phyloP scores from a whole-genome alignment of 352 stramenopile genomes.

The Phytophthora hybrid region DNA sequence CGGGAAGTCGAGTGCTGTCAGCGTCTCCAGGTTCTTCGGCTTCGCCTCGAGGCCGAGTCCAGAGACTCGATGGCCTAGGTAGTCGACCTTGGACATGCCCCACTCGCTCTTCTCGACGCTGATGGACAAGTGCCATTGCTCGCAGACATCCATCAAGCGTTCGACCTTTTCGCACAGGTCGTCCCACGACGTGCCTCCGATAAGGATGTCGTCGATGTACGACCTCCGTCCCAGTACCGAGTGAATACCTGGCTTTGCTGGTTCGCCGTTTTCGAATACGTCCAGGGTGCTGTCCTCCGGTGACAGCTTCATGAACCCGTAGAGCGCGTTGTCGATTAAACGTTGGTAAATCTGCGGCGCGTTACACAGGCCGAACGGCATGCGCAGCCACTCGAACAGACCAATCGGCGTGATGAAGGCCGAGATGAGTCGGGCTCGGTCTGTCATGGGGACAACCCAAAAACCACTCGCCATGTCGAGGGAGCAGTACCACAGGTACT shows the following conservation, averaged over 20 bases:
- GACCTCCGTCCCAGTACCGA: too few relatives aligned
- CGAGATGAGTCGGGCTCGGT: constrained; percentile 21
- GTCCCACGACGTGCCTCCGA: too few relatives aligned
- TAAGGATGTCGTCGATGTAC: too few relatives aligned
- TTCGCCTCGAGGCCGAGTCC: neutral
- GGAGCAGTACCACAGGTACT: constrained; percentile 28
- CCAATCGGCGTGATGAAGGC: constrained; percentile 35
- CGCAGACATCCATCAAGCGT: constrained; percentile 11
- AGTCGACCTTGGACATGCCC: constrained; percentile 22
- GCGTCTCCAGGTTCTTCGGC: too few relatives aligned
- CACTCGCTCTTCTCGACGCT: constrained; percentile 32
- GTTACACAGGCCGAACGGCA: constrained; percentile 36
- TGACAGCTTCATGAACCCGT: neutral
- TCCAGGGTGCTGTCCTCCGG: neutral
- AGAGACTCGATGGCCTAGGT: constrained; percentile 22
- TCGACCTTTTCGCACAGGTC: neutral
- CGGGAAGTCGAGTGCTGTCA: too few relatives aligned
- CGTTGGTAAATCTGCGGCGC: constrained; percentile 38
- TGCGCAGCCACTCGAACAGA: constrained; percentile 31
- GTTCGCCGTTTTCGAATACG: neutral
- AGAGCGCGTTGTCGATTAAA: constrained; percentile 35
- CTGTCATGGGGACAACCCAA: constrained; percentile 31
- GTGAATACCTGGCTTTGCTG: too few relatives aligned
- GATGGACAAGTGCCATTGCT: constrained; percentile 27
- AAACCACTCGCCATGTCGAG: constrained; percentile 33